Conservation (phyloP, 768 basidiomycete genomes). For the Kwoniella sp. region DNA sequence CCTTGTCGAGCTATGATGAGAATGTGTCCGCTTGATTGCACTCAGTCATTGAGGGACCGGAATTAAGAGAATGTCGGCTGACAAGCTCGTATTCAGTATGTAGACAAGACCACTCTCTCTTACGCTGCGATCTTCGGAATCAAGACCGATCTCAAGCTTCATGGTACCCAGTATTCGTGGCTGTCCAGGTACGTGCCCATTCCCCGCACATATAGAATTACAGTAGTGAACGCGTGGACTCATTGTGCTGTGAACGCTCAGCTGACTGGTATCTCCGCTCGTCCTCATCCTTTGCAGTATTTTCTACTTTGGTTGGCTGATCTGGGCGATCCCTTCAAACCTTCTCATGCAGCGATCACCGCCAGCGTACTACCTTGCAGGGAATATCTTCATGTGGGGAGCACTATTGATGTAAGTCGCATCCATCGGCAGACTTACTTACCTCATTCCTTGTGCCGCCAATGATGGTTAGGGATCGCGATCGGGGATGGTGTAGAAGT, state of each 20-base stretch:
- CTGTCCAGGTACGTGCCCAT: conserved; percentile 31
- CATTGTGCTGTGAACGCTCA: neutral
- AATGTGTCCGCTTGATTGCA: neutral
- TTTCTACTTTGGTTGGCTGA: conserved; percentile 59
- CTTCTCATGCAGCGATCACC: conserved; percentile 59
- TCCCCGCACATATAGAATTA: conserved; percentile 11
- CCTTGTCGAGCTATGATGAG: too few species aligned
- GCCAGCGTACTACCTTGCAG: conserved; percentile 57
- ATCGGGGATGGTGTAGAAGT: neutral
- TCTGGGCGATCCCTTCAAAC: conserved; percentile 60
- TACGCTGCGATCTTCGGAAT: conserved; percentile 55
- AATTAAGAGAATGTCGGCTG: neutral
- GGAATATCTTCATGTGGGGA: conserved; percentile 59
- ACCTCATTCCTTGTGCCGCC: too few species aligned
- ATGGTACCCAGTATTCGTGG: conserved; percentile 55
- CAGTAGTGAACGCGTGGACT: too few species aligned
- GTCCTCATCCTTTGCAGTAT: conserved; percentile 33
- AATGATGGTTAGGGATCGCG: too few species aligned
- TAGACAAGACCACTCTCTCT: conserved; percentile 53
- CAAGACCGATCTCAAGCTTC: conserved; percentile 55
- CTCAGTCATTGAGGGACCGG: too few species aligned
- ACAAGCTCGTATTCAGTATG: conserved; percentile 13
- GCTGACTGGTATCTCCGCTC: too few species aligned
- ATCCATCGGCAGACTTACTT: too few species aligned
- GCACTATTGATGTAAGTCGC: conserved; percentile 54